A percentile compares a stretch with the other conserved stretches of the same genome.
phyloP scores from a whole-genome alignment of 2,329 filamentous ascomycete genomes.

The Xylaria sp. region DNA sequence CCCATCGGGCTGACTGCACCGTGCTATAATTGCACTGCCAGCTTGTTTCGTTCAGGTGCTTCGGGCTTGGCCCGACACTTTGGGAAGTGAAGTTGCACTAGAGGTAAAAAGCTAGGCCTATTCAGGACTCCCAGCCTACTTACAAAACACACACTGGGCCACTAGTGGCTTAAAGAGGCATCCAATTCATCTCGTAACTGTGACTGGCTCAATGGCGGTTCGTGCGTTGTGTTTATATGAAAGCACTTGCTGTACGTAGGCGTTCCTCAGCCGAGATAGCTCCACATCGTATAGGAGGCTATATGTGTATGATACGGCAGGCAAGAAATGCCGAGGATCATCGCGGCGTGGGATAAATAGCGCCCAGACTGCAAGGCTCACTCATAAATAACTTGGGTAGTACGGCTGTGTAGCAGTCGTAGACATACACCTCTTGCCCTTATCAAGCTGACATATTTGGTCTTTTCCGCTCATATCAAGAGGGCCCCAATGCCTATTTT shows the following conservation, averaged over 20 bases:
- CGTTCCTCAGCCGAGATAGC: neutral
- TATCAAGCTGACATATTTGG: neutral
- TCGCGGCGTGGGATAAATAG: neutral
- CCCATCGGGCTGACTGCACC: neutral
- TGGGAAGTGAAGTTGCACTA: slow-evolving; percentile 13
- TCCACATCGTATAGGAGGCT: neutral
- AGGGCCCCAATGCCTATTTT: neutral
- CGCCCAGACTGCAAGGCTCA: slow-evolving; percentile 5
- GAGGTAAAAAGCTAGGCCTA: slow-evolving; percentile 4
- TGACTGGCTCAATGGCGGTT: neutral
- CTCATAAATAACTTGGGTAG: too few species aligned
- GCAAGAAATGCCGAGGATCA: slow-evolving; percentile 26
- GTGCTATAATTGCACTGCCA: slow-evolving; percentile 1
- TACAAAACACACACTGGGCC: neutral
- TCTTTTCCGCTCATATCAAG: neutral
- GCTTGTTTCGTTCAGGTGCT: slow-evolving; percentile 7
- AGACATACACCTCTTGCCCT: neutral
- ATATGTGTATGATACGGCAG: neutral
- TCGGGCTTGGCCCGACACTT: slow-evolving; percentile 10
- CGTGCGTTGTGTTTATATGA: neutral
- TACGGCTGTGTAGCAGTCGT: neutral
- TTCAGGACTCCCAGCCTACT: neutral
- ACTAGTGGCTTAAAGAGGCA: neutral
- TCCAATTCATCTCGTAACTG: neutral
- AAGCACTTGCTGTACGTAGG: neutral